phyloP scores from a whole-genome alignment of 495 filamentous ascomycete genomes.

The Chaetomium cochliodes region DNA sequence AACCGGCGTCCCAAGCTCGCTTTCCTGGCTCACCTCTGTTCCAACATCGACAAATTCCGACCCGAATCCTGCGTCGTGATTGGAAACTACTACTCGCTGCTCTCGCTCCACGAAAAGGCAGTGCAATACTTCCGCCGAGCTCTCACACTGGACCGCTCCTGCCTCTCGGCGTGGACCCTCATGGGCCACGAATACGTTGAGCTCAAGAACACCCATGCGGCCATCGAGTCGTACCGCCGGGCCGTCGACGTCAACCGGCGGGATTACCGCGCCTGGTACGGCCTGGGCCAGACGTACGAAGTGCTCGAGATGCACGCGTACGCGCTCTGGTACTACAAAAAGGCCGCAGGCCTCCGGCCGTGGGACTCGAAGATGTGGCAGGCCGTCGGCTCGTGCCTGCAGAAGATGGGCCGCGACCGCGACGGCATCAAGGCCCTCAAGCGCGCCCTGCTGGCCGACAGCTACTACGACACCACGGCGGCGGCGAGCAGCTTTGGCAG shows the following conservation, averaged over 20 bases:
- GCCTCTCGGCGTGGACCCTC: constrained; percentile 92
- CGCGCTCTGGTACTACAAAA: constrained; percentile 95
- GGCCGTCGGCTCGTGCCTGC: constrained; percentile 86
- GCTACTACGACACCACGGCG: constrained; percentile 64
- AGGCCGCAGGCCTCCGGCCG: constrained; percentile 82
- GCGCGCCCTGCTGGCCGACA: constrained; percentile 79
- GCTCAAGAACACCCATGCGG: constrained; percentile 98
- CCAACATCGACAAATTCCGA: constrained; percentile 88
- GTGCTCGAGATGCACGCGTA: constrained; percentile 97
- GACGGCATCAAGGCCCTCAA: constrained; percentile 95
- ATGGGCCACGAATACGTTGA: constrained; percentile 99
- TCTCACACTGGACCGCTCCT: constrained; percentile 88
- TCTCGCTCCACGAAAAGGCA: constrained; percentile 95
- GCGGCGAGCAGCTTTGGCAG: constrained; percentile 50
- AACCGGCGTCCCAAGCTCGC: constrained; percentile 80
- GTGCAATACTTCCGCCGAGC: constrained; percentile 97
- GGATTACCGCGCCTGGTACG: constrained; percentile 98
- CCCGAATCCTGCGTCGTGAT: constrained; percentile 97
- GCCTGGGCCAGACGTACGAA: constrained; percentile 95
- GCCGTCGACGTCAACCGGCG: constrained; percentile 95
- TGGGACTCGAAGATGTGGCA: constrained; percentile 99
- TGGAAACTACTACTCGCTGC: constrained; percentile 93
- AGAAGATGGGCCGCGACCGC: constrained; percentile 74
- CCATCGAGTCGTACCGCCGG: constrained; percentile 93
- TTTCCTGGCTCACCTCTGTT: constrained; percentile 86